Evolutionary conservation across 371 early-diverging fungal species (phyloP), one percentile per base, ranked within the genome.

Genomic region (Circinella umbellata): DNA sequence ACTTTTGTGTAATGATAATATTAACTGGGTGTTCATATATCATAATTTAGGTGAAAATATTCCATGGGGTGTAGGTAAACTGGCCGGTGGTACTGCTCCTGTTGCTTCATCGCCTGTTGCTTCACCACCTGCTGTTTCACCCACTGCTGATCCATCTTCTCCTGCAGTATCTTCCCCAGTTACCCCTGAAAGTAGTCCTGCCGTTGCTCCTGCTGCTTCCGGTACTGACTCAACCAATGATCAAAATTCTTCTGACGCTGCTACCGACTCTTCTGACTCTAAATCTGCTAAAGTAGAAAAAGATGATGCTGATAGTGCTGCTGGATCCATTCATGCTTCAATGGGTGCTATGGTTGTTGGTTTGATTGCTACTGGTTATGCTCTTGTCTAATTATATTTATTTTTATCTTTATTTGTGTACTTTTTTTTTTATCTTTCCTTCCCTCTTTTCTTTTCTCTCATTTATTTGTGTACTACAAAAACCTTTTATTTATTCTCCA

Each of bases 41-140:
- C 17, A 62, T 15, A 51, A n/a, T 51, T 48, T 62, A 47, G 74
- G 76, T 42, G 69, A 70, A 37, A 34, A 55, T 4, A 76, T 76
- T 36, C 77, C 77, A 47, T 76, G 77, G 77, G 77, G 77, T 55
- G 57, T 60, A 49, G 77, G 77, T 10, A 53, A 66, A 13, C 17
- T 76, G 3, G 66, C 65, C n/a, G 38, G 20, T 35, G 71, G 67
- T 46, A 48, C 36, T 42, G 20, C 67, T 27, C 27, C 27, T 62
- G 65, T 61, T 20, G 57, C 65, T 53, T 42, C 73, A 42, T 17
- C 73, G 27, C n/a, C 68, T 17, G 38, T 64, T 38, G 54, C 61
- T 4, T 64, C 72, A 17, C n/a, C 68, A 13, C n/a, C 66, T 54
- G 37, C 59, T 39, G 15, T 67, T 18, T n/a, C 68, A 13, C n/a